phyloP scores from a whole-genome alignment of 1,284 basidiomycete species.

The Flammula alnicola region DNA sequence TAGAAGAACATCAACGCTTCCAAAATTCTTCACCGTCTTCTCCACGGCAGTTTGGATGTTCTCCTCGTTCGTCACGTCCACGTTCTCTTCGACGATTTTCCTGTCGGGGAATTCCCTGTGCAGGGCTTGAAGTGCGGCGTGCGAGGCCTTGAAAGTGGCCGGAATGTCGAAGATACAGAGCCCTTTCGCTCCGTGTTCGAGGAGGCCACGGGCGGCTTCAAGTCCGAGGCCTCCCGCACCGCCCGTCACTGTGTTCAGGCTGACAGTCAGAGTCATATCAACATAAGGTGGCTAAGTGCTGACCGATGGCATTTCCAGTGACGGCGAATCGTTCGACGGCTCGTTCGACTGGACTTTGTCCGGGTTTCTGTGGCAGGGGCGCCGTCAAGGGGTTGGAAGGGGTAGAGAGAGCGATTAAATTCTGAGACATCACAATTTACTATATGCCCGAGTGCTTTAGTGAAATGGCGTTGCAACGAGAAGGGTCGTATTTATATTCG shows the following conservation, averaged over 20 bases:
- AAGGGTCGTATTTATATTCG: too few relatives aligned
- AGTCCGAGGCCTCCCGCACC: constrained; percentile 45
- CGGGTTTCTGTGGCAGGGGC: constrained; percentile 26
- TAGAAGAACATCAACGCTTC: constrained; percentile 40
- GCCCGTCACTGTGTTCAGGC: constrained; percentile 40
- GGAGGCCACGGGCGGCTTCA: constrained; percentile 38
- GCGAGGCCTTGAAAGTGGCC: constrained; percentile 25
- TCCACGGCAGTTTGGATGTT: constrained; percentile 33
- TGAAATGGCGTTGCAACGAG: too few relatives aligned
- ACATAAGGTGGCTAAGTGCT: constrained; percentile 3
- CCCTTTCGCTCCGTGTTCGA: constrained; percentile 46
- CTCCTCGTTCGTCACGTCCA: constrained; percentile 43
- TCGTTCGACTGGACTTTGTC: constrained; percentile 30
- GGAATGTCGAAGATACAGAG: constrained; percentile 44
- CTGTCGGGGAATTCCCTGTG: constrained; percentile 38
- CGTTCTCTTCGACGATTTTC: constrained; percentile 36
- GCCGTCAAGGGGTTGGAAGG: constrained; percentile 39
- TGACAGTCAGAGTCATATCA: not conserved
- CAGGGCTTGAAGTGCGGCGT: constrained; percentile 30
- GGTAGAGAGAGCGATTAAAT: not conserved
- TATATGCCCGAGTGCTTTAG: too few relatives aligned
- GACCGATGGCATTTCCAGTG: constrained; percentile 45
- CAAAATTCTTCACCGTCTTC: constrained; percentile 33
- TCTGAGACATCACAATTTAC: not conserved
- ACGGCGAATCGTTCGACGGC: constrained; percentile 40